These are phyloP conservation scores for Blastomyces emzantsi DNA, from an alignment of 2,329 filamentous ascomycete species.

Conservation along the genomic window DNA sequence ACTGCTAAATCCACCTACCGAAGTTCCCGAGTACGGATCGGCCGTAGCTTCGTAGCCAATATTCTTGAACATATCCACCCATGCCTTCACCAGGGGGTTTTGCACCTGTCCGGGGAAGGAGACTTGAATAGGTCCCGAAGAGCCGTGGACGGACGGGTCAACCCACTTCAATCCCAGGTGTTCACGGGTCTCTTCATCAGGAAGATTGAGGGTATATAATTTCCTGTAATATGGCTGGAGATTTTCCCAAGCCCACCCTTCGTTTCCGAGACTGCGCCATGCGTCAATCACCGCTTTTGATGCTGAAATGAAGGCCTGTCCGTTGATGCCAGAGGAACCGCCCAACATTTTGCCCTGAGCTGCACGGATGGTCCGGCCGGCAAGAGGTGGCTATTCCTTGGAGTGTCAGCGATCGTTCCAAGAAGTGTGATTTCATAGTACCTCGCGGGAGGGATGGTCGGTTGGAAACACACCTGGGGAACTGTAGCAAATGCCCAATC, in stretches of 20 bases:
- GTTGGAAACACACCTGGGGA: neutral
- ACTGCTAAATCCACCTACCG: slow-evolving; percentile 30
- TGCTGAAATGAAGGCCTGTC: slow-evolving; percentile 1
- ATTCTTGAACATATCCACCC: slow-evolving; percentile 13
- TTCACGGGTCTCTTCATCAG: slow-evolving; percentile 13
- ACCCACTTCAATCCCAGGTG: neutral
- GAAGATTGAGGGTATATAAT: slow-evolving; percentile 22
- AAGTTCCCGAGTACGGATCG: slow-evolving; percentile 13
- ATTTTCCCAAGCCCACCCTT: slow-evolving; percentile 38
- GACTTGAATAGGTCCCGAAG: slow-evolving; percentile 6
- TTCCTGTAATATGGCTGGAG: slow-evolving; percentile 45
- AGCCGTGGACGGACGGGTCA: neutral
- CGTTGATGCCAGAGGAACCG: slow-evolving; percentile 10
- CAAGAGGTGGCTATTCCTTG: neutral
- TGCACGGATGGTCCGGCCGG: neutral
- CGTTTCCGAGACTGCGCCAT: slow-evolving; percentile 40
- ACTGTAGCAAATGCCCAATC: slow-evolving; percentile 3
- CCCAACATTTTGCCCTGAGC: slow-evolving; percentile 10
- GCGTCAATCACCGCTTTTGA: slow-evolving; percentile 34
- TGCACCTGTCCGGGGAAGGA: neutral
- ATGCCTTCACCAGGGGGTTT: slow-evolving; percentile 13
- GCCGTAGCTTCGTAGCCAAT: slow-evolving; percentile 8
- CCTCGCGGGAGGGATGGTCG: neutral
- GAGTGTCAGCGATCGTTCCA: neutral
- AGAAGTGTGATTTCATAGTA: neutral